phyloP scores from a whole-genome alignment of 345 rosid species.

The Turritis glabra region DNA sequence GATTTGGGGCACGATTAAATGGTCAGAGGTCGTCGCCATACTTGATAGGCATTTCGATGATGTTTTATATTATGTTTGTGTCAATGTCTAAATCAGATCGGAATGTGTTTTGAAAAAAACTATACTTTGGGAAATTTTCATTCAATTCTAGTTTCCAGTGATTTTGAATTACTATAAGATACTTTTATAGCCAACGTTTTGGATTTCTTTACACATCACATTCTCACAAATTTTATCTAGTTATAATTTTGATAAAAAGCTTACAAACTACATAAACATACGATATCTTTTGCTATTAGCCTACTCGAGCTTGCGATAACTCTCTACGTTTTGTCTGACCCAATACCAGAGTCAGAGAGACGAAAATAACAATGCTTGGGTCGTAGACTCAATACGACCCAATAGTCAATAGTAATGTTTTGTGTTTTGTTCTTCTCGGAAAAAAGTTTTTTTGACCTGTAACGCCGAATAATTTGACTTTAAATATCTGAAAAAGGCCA shows the following conservation, averaged over 20 bases:
- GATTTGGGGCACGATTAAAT: too few relatives aligned
- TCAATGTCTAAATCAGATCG: too few relatives aligned
- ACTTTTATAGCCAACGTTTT: background rate
- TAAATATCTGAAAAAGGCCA: background rate
- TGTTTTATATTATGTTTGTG: background rate
- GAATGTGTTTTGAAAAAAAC: too few relatives aligned
- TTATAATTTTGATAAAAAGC: background rate
- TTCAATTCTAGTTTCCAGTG: background rate
- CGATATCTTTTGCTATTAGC: background rate
- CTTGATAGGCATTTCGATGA: too few relatives aligned
- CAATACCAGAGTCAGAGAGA: background rate
- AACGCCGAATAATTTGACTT: conserved; percentile 14
- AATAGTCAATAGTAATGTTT: background rate
- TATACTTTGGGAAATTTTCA: too few relatives aligned
- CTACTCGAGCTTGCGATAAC: background rate
- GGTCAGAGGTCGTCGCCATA: too few relatives aligned
- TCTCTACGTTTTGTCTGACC: background rate
- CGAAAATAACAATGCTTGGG: background rate
- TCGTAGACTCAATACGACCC: too few relatives aligned
- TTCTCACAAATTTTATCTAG: background rate
- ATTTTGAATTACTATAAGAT: background rate
- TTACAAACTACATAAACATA: background rate
- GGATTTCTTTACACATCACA: background rate
- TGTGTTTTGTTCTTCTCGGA: background rate
- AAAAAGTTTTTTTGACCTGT: background rate